Base-by-base conservation (phyloP, 140 eudicot genomes). In the Stevia rebaudiana region DNA sequence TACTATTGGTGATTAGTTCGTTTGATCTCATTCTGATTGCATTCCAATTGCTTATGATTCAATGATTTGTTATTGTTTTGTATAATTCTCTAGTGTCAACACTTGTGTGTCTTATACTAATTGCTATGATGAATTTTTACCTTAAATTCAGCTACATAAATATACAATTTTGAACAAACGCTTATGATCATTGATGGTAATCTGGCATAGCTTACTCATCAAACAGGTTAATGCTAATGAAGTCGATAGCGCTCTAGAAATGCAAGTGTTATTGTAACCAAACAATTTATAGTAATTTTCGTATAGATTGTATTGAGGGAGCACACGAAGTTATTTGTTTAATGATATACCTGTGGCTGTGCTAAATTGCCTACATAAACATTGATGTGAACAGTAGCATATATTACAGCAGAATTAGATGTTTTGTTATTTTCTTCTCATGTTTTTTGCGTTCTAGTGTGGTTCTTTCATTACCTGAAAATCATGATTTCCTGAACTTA, bases 1-100 rank as follows among this genome's bases (percentile, higher is more conserved):
- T 58, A 77, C 96, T 17, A 81, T 78, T 73, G 96, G 98, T 92
- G 82, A 15, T 56, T 56, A 6, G 49, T 28, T 60, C n/a, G 5
- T 61, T 61, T 25, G 3, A 16, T 65, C 36, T 36, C 4, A 13
- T 28, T 23, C 13, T 40, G 24, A 0, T 58, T 42, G 18, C 15
- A 3, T 23, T 50, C 4, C 7, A 3, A 11, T 67, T 13, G 18
- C 23, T 65, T 50, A 8, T 44, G 28, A 11, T 37, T 18, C 7
- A 37, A 18, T 3, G 42, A 17, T 13, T 33, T 21, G 47, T 25
- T 53, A 28, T 22, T 36, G 30, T 49, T 48, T 35, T 1, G 24
- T 30, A 58, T 28, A 31, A 28, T 40, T 63, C 3, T 39, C 6
- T 51, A 51, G 17, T 23, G 60, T 55, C 33, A 21, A 30, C 42